These are phyloP conservation scores for Asclepias syriaca DNA, from an alignment of 257 asterid species.

Conservation along the genomic window DNA sequence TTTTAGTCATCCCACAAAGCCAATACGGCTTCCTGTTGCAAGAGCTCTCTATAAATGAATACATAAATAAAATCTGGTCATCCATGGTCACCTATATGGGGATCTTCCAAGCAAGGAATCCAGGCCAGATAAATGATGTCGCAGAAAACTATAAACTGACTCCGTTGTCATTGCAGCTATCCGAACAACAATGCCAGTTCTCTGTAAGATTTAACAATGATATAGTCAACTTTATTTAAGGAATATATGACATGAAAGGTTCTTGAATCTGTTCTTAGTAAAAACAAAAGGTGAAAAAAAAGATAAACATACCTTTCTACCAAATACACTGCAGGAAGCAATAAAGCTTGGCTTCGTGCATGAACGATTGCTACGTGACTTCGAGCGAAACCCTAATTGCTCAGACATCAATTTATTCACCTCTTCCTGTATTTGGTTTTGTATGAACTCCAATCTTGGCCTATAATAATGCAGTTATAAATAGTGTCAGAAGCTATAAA, in stretches of 20 bases:
- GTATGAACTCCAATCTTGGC: slow-evolving; percentile 72
- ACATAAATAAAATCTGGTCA: not conserved
- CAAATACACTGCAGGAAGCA: slow-evolving; percentile 83
- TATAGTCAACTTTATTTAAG: not conserved
- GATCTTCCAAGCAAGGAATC: slow-evolving; percentile 68
- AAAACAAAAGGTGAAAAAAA: too few relatives aligned
- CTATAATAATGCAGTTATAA: slow-evolving; percentile 26
- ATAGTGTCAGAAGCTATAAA: not conserved
- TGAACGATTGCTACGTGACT: slow-evolving; percentile 10
- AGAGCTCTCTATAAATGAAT: not conserved
- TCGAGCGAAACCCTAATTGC: slow-evolving; percentile 36
- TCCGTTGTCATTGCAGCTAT: slow-evolving; percentile 82
- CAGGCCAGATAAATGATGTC: slow-evolving; percentile 52
- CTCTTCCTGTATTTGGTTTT: slow-evolving; percentile 65
- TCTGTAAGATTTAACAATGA: not conserved
- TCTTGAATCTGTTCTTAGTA: too few relatives aligned
- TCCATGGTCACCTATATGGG: slow-evolving; percentile 37
- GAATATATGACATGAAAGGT: not conserved
- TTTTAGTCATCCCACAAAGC: too few relatives aligned
- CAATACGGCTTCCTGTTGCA: not conserved
- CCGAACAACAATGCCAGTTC: slow-evolving; percentile 60
- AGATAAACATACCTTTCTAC: slow-evolving; percentile 51
- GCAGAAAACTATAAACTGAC: slow-evolving; percentile 69
- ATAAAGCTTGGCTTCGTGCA: slow-evolving; percentile 51
- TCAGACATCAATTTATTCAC: slow-evolving; percentile 83